Evolutionary conservation across 2,329 filamentous ascomycete genomes (phyloP).

Genomic region (Exophiala oligosperma): DNA sequence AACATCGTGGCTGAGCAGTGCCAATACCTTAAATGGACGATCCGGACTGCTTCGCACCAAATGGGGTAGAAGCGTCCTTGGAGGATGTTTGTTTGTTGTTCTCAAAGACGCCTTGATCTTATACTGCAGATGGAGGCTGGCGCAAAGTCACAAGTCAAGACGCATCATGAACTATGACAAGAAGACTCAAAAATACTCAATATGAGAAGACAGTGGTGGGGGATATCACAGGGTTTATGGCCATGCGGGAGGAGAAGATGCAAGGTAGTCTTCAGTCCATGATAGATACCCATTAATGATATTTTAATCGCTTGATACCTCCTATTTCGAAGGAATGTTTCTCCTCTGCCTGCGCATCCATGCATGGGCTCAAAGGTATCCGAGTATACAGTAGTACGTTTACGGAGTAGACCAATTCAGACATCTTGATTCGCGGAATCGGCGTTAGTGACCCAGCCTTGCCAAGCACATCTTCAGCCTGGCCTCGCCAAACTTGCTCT

Average conservation of each 20-base stretch:
- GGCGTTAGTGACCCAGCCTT: not conserved
- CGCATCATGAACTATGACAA: conserved; percentile 50
- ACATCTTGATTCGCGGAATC: too few species aligned
- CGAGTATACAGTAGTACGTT: too few species aligned
- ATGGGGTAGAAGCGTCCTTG: conserved; percentile 87
- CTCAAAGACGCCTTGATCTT: conserved; percentile 68
- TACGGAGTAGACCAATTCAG: too few species aligned
- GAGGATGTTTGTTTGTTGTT: conserved; percentile 85
- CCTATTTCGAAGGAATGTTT: not conserved
- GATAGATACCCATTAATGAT: conserved; percentile 9
- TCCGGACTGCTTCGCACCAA: conserved; percentile 74
- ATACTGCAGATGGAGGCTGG: conserved; percentile 55
- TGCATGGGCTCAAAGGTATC: too few species aligned
- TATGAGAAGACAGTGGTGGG: not conserved
- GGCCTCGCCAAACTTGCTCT: conserved; percentile 4
- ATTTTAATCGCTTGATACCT: not conserved
- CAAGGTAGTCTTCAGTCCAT: conserved; percentile 4
- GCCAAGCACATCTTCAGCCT: conserved; percentile 13
- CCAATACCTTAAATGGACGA: conserved; percentile 41
- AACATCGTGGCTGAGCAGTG: conserved; percentile 60
- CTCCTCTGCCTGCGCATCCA: too few species aligned
- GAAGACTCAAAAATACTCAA: conserved; percentile 37
- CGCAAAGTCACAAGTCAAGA: conserved; percentile 47
- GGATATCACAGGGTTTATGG: not conserved
- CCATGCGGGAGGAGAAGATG: not conserved